Evolutionary conservation across 805 yeast species (phyloP), one percentile per base, ranked within the genome.

Genomic region (Candida ficus): DNA sequence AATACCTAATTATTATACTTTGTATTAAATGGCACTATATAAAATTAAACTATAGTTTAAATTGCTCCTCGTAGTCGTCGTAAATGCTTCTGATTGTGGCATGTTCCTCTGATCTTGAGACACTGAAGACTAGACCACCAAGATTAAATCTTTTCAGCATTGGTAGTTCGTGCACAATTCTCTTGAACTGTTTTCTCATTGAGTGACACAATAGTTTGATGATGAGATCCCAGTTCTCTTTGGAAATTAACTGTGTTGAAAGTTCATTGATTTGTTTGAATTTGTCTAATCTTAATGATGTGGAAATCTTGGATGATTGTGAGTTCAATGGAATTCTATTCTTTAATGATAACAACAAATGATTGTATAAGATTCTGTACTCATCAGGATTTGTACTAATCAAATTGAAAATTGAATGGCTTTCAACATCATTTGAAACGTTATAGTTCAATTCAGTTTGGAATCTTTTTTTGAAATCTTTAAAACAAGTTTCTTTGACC

Each of bases 41-140:
- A n/a, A n/a, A n/a, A n/a, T n/a, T n/a, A n/a, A n/a, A n/a, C n/a
- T 30, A 23, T 16, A 37, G 7, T 13, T 30, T 19, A 29, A 46
- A 49, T 2, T 39, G 29, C 26, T 57, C 57, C 10, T 50, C 47
- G 35, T 48, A 57, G 16, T 53, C 54, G 35, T 57, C 61, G 32
- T 56, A 53, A 16, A 52, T 38, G 6, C 54, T 52, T 16, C 45
- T 31, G 6, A 56, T 42, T 11, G 33, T 42, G 9, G 31, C 33
- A 8, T 12, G 48, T 36, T 16, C 21, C 23, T 12, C 39, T 19
- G 26, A 26, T 18, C n/a, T 35, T 22, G 43, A 43, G 21, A 48
- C 25, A 21, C 42, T 44, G 44, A 57, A 53, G 21, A 51, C 37
- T 5, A 58, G 32, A 0, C 63, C 63, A 26, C 63, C 63, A 5